A percentile compares a stretch with the other conserved stretches of the same genome.
Evolutionary conservation across 1,284 basidiomycete species (phyloP).

Genomic region (Rhizopogon hawkerae): DNA sequence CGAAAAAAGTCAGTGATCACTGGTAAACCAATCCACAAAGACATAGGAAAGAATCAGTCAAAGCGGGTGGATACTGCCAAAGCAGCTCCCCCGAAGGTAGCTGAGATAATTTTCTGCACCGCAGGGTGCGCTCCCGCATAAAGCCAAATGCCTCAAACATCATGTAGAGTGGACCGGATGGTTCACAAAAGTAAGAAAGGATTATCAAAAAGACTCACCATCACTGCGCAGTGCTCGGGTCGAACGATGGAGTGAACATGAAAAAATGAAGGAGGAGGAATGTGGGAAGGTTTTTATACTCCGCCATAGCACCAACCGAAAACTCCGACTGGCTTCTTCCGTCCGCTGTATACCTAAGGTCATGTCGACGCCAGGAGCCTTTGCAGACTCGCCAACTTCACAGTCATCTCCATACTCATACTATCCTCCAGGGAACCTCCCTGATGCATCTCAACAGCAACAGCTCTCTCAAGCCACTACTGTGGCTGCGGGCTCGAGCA

Average conservation of each 20-base stretch:
- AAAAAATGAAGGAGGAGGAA: constrained; percentile 1
- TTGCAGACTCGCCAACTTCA: constrained; percentile 25
- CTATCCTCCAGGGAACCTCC: constrained; percentile 12
- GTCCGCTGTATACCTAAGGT: constrained; percentile 6
- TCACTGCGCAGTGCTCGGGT: not conserved
- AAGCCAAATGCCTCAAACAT: constrained; percentile 94
- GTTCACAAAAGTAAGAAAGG: not conserved
- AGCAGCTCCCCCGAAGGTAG: constrained; percentile 48
- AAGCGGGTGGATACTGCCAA: constrained; percentile 35
- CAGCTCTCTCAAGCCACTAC: constrained; percentile 15
- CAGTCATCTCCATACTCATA: constrained; percentile 20
- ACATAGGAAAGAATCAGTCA: constrained; percentile 31
- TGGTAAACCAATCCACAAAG: not conserved
- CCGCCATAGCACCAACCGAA: not conserved
- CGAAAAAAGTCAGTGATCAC: not conserved
- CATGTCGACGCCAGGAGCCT: constrained; percentile 25
- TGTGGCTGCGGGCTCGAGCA: constrained; percentile 11
- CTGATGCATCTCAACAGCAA: constrained; percentile 19
- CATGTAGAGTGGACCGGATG: constrained; percentile 30
- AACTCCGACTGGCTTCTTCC: constrained; percentile 23
- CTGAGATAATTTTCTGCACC: constrained; percentile 56
- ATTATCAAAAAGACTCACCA: constrained; percentile 1
- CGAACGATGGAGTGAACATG: constrained; percentile 6
- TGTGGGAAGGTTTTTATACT: constrained; percentile 18
- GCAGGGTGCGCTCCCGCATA: constrained; percentile 52